Base-by-base conservation (phyloP, 2,329 filamentous ascomycete genomes). In the Pseudopyricularia cyperi region DNA sequence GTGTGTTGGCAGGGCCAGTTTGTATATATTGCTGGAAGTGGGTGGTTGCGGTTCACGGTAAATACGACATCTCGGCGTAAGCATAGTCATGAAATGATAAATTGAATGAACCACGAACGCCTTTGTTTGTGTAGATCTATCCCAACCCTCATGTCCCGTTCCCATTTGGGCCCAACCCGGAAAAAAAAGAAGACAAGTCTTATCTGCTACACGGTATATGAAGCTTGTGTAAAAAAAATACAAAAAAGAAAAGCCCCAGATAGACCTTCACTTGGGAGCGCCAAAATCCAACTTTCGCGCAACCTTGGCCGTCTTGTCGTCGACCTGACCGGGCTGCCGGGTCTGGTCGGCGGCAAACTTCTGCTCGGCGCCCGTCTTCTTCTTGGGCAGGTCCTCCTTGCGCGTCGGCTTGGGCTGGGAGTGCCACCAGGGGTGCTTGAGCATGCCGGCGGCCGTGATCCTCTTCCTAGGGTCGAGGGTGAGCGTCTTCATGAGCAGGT, bases 401-500 rank as follows among this genome's bases (percentile, higher is more conserved):
- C 77, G 78, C 2, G 89, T 95, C 2, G 93, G 91, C 58, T 82
- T 80, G 0, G 93, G 93, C 34, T 93, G 85, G 24, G 78, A 79
- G 39, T 79, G 79, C 89, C 91, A 98, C 83, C 88, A 98, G 48
- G 76, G 71, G 65, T 97, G 90, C 64, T 82, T 75, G 52, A 98
- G 75, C 64, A 93, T 84, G 56, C 87, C 79, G 34, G 78, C 74
- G 0, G 90, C 88, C 0, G 83, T 88, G 60, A 88, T 83, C 54
- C 93, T 77, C 66, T 85, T 89, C 62, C 82, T 79, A n/a, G 93
- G 93, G 68, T 98, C 89, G 55, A 97, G 77, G 12, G 79, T 76
- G 55, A 96, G 74, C 68, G 94, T 95, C 58, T 80, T 81, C 74
- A 93, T 87, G 50, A 98, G 74, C 54, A 98, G 70, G 65, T 97